Evolutionary conservation across 2,329 filamentous ascomycete species (phyloP).

Genomic region (Beauveria pseudobassiana): DNA sequence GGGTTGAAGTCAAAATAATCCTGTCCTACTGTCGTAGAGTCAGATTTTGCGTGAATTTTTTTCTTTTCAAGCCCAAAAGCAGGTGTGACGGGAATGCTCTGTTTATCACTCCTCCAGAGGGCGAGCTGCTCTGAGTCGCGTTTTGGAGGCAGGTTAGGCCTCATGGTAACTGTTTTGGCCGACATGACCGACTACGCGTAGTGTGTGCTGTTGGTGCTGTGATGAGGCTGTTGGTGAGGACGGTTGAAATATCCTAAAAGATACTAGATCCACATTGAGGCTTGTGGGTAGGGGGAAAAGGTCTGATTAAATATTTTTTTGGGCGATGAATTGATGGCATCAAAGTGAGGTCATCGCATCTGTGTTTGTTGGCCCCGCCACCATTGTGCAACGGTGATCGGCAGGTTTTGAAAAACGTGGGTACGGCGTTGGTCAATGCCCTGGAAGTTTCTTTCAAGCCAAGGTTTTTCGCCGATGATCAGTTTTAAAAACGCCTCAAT

Average conservation of each 20-base stretch:
- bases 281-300: too few species aligned
- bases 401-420: not conserved
- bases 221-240: not conserved
- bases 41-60: not conserved
- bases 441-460: not conserved
- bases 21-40: not conserved
- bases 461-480: not conserved
- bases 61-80: not conserved
- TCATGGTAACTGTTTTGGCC: not conserved
- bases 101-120: not conserved
- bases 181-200: not conserved
- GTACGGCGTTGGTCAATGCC: not conserved
- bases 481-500: not conserved
- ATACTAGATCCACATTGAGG: too few species aligned
- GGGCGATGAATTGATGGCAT: not conserved
- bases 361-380: not conserved
- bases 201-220: not conserved
- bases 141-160: not conserved
- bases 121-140: not conserved
- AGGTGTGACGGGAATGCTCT: slow-evolving; percentile 5
- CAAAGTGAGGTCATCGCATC: slow-evolving; percentile 10
- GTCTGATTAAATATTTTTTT: not conserved
- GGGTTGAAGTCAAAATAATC: not conserved
- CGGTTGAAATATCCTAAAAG: not conserved
- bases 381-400: not conserved